phyloP scores from a whole-genome alignment of 1,139 yeast species.

The Nakaseomyces delphensis region DNA sequence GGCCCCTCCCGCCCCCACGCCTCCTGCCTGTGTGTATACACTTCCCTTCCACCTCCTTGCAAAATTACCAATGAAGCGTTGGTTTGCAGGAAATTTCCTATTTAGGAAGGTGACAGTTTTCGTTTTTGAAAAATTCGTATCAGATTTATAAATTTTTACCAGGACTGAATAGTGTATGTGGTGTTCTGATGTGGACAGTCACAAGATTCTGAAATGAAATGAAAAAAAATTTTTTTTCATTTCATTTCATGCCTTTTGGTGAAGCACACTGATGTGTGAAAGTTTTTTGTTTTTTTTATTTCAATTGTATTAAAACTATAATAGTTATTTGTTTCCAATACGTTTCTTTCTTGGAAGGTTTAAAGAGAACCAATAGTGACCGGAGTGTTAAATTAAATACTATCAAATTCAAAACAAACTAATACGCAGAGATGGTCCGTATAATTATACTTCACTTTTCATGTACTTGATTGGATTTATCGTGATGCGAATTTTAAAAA shows the following conservation, averaged over 20 bases:
- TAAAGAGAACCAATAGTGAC: slow-evolving; percentile 38
- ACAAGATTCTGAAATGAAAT: background rate
- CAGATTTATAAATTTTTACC: too few species aligned
- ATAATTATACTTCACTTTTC: slow-evolving; percentile 32
- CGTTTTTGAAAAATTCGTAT: too few species aligned
- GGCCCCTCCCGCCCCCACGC: too few species aligned
- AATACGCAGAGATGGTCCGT: slow-evolving; percentile 97
- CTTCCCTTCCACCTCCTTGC: too few species aligned
- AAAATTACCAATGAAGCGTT: too few species aligned
- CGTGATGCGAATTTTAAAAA: background rate
- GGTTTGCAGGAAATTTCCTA: too few species aligned
- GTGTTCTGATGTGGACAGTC: background rate
- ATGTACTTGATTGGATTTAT: slow-evolving; percentile 1
- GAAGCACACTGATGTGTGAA: background rate
- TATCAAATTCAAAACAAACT: slow-evolving; percentile 29
- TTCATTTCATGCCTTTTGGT: background rate
- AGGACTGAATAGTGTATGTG: background rate
- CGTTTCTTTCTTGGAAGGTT: background rate
- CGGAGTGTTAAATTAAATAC: slow-evolving; percentile 67
- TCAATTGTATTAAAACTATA: too few species aligned
- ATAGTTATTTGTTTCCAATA: background rate
- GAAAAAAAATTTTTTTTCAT: background rate
- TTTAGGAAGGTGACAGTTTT: too few species aligned
- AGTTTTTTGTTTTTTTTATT: background rate
- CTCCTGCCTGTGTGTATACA: too few species aligned